Evolutionary conservation across 116 monocot genomes (phyloP).

Genomic region (Thalassia testudinum): DNA sequence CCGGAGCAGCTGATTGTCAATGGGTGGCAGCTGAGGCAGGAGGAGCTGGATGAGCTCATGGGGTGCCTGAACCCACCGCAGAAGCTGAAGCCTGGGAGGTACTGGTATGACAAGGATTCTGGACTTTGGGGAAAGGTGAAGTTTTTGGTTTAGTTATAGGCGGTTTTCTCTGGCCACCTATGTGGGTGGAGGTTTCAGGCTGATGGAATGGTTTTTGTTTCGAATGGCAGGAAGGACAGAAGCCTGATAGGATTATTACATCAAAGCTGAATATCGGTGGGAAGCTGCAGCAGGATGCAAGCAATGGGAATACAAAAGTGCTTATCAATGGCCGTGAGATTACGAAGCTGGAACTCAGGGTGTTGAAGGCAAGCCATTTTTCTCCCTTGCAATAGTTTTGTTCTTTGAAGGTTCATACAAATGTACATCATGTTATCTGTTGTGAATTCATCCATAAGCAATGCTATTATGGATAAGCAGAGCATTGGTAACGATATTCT

Average conservation of each 20-base stretch:
- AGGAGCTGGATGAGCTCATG: conserved; percentile 30
- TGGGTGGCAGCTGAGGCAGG: conserved; percentile 18
- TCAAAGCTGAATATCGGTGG: conserved; percentile 35
- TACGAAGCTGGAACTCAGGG: conserved; percentile 28
- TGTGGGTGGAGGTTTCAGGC: no score
- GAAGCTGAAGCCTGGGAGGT: conserved; percentile 32
- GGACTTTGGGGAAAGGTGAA: conserved; percentile 48
- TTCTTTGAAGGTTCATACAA: no score
- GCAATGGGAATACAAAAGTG: conserved; percentile 38
- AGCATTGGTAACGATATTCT: no score
- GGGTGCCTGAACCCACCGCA: conserved; percentile 30
- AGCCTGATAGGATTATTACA: conserved; percentile 28
- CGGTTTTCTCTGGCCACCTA: no score
- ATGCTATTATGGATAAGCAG: no score
- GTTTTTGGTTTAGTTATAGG: neutral
- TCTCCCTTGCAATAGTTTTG: no score
- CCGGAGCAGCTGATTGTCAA: conserved; percentile 31
- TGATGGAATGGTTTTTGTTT: no score
- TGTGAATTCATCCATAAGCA: no score
- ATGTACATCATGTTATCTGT: no score
- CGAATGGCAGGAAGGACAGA: conserved; percentile 33
- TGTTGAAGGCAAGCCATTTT: conserved; percentile 18
- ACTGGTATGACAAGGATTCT: conserved; percentile 50
- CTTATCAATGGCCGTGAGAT: conserved; percentile 44
- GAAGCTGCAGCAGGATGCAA: conserved; percentile 26